phyloP scores from a whole-genome alignment of 2,329 filamentous ascomycete genomes.

The Fusarium paranaense region DNA sequence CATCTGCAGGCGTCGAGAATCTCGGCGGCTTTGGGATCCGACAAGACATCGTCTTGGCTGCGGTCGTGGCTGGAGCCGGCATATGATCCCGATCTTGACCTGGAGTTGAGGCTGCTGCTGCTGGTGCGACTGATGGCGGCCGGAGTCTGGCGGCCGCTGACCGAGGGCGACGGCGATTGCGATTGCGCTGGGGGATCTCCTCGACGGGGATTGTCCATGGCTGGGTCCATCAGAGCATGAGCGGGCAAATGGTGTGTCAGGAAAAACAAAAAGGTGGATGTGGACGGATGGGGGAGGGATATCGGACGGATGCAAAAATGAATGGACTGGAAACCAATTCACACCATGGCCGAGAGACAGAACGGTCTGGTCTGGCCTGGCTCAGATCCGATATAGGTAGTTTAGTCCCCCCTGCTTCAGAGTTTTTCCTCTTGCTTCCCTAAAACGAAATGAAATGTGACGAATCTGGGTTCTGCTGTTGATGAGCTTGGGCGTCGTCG shows the following conservation, averaged over 20 bases:
- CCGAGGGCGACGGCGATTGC: neutral
- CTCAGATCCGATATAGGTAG: neutral
- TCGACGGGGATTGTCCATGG: slow-evolving; percentile 16
- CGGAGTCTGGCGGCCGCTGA: slow-evolving; percentile 21
- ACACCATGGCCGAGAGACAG: slow-evolving; percentile 21
- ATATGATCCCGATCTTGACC: slow-evolving; percentile 8
- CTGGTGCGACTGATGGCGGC: slow-evolving; percentile 20
- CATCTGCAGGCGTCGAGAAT: slow-evolving; percentile 68
- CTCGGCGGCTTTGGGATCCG: slow-evolving; percentile 50
- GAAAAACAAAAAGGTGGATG: neutral
- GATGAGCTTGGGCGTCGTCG: slow-evolving; percentile 3
- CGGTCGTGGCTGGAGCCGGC: slow-evolving; percentile 24
- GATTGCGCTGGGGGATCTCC: slow-evolving; percentile 3
- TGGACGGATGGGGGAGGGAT: slow-evolving; percentile 17
- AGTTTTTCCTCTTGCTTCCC: neutral
- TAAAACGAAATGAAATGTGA: neutral
- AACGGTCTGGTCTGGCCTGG: neutral
- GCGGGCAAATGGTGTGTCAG: neutral
- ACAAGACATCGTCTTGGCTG: slow-evolving; percentile 25
- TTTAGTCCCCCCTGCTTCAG: neutral
- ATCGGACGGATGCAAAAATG: slow-evolving; percentile 14
- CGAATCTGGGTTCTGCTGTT: neutral
- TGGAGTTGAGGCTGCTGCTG: slow-evolving; percentile 16
- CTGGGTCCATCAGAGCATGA: slow-evolving; percentile 17
- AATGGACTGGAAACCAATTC: slow-evolving; percentile 5